Evolutionary conservation across 805 yeast species (phyloP).

Genomic region (Torulaspora franciscae): DNA sequence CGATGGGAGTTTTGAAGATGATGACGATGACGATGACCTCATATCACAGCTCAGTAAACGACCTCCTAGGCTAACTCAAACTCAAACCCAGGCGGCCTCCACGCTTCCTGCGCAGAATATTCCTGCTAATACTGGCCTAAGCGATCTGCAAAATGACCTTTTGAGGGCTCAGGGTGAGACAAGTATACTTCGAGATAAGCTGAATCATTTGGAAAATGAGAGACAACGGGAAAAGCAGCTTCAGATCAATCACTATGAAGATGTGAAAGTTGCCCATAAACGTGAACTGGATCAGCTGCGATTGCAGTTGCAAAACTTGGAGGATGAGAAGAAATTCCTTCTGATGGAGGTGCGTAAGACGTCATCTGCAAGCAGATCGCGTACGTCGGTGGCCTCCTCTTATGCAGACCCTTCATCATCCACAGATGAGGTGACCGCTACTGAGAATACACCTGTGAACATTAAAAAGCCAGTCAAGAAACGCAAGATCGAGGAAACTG

Average conservation of each 20-base stretch:
- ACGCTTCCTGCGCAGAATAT: neutral
- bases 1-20: slow-evolving; percentile 1
- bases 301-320: slow-evolving; percentile 41
- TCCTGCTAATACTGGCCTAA: neutral
- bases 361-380: slow-evolving; percentile 13
- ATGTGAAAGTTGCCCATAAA: slow-evolving; percentile 20
- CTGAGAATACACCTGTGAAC: slow-evolving; percentile 1
- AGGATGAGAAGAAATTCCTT: slow-evolving; percentile 54
- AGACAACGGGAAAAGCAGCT: slow-evolving; percentile 38
- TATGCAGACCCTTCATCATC: slow-evolving; percentile 4
- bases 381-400: slow-evolving; percentile 7
- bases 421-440: slow-evolving; percentile 10
- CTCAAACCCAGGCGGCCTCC: slow-evolving; percentile 4
- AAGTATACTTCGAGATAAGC: slow-evolving; percentile 65
- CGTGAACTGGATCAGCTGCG: slow-evolving; percentile 40
- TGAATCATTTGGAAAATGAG: slow-evolving; percentile 43
- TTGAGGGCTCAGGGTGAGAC: slow-evolving; percentile 71
- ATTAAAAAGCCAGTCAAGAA: slow-evolving; percentile 8
- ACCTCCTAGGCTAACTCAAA: slow-evolving; percentile 29
- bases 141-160: slow-evolving; percentile 30
- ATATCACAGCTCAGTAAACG: slow-evolving; percentile 46
- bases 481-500: slow-evolving; percentile 12
- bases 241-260: slow-evolving; percentile 27
- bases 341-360: slow-evolving; percentile 42
- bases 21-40: slow-evolving; percentile 40